Evolutionary conservation across 768 basidiomycete species (phyloP), one percentile per base, ranked within the genome.

Genomic region (Artomyces pyxidatus): DNA sequence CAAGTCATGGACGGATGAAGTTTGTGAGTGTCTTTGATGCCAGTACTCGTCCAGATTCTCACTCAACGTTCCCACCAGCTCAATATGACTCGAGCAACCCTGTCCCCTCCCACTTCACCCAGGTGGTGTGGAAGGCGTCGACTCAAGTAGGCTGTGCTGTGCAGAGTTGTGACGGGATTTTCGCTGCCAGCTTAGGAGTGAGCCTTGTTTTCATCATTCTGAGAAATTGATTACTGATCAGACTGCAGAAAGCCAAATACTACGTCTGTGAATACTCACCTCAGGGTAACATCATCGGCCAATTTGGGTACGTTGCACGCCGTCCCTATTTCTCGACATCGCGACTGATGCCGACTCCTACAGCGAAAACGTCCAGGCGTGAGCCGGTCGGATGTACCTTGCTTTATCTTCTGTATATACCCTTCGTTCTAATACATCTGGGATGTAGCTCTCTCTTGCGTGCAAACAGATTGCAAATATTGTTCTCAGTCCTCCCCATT

Each of bases 121-220:
- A 86, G 61, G 75, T 85, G 5, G 83, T 88, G 7, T 88, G 85
- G 85, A 86, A 87, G 63, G 69, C 63, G 6, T 74, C 78, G 21
- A 76, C 72, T 1, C 66, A 83, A 51, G 69, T 86, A 19, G 84
- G 83, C 21, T 87, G 83, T 57, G 83, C 81, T 35, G 66, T 75
- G 25, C 65, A 73, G 49, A 59, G 62, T 8, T 85, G 83, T 62
- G 17, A 2, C 38, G 49, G 49, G 16, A 81, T 85, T 50, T 82
- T 87, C 59, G 66, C 58, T 54, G 54, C 76, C 21, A 69, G 65
- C 32, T 80, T 68, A 58, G 81, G 78, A 45, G 80, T 82, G 58
- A 45, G 77, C 70, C 42, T 14, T 40, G 39, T 17, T 3, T 22
- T 22, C 22, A 16, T 29, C 6, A 22, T 19, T 12, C 10, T 22